Base-by-base conservation (phyloP, 176 grass and related monocot genomes). In the Triticum aestivum region DNA sequence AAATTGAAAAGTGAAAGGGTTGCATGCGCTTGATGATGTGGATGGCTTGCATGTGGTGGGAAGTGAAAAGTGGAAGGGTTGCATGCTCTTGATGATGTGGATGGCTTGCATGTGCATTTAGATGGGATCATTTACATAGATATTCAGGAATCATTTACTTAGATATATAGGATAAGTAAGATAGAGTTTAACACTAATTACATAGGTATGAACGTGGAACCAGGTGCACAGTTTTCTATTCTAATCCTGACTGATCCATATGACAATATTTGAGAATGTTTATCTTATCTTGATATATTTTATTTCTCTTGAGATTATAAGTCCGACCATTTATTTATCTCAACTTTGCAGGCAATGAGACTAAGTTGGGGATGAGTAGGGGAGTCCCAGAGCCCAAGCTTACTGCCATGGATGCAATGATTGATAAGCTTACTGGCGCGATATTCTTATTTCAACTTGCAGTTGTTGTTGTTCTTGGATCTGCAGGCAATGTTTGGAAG, bases 381-480 rank as follows among this genome's bases (percentile, higher is more conserved):
- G 96, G 96, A 85, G 80, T 94, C 47, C 93, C 96, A 82, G 93
- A 98, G 82, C 93, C 96, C 44, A 98, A 98, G 71, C 88, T 98
- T 70, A 98, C 96, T 35, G 93, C 96, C 44, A 89, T 98, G 80
- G 96, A 98, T 95, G 93, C 93, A 74, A 98, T 98, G 93, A 93
- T 98, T 61, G 96, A 98, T 88, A 98, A 98, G 87, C 89, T 98
- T 84, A 98, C 96, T 79, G 96, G 91, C 87, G 96, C 96, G 33
- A 98, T 98, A 90, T 98, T 98, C 86, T 89, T 98, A 85, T 98
- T 98, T 91, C 96, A 98, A 91, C 91, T 98, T 83, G 89, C 91
- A 34, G 89, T 98, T 67, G 96, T 98, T 49, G 59, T 98, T 17
- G 96, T 98, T 86, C 89, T 98, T 77, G 96, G 96, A 24, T 93